A percentile compares a stretch with the other conserved stretches of the same genome.
Conservation (phyloP, 441 rosid species). For the Bruguiera hainesii region DNA sequence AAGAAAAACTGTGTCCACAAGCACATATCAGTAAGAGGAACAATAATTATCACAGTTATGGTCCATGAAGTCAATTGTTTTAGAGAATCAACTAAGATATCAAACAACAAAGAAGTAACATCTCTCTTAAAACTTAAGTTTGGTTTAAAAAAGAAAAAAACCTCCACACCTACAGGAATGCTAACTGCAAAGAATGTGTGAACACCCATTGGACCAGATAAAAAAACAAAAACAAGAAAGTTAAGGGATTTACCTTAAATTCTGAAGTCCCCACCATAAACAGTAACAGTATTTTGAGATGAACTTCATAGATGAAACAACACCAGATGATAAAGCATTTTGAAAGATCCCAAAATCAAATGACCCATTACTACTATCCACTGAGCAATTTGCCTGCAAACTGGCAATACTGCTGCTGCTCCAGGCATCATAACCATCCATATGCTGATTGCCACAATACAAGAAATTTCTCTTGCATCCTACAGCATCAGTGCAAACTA, state of each 20-base stretch:
- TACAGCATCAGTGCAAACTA: slow-evolving; percentile 30
- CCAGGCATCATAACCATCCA: slow-evolving; percentile 54
- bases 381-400: slow-evolving; percentile 41
- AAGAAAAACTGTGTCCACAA: no score
- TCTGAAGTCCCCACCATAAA: slow-evolving; percentile 99
- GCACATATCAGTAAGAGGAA: no score
- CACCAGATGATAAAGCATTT: slow-evolving; percentile 61
- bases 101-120: no score
- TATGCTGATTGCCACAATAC: slow-evolving; percentile 65
- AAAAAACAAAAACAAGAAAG: slow-evolving; percentile 6
- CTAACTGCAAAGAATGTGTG: no score
- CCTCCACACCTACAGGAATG: no score
- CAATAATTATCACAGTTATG: no score
- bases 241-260: slow-evolving; percentile 59
- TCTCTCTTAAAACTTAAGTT: no score
- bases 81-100: no score
- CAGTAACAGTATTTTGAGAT: slow-evolving; percentile 76
- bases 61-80: no score
- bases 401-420: slow-evolving; percentile 17
- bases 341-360: slow-evolving; percentile 80
- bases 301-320: slow-evolving; percentile 68
- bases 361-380: slow-evolving; percentile 30
- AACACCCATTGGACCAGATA: neutral
- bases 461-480: slow-evolving; percentile 45
- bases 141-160: no score